Conservation (phyloP, 2,329 filamentous ascomycete genomes). For the Plectosphaerella cucumerina region DNA sequence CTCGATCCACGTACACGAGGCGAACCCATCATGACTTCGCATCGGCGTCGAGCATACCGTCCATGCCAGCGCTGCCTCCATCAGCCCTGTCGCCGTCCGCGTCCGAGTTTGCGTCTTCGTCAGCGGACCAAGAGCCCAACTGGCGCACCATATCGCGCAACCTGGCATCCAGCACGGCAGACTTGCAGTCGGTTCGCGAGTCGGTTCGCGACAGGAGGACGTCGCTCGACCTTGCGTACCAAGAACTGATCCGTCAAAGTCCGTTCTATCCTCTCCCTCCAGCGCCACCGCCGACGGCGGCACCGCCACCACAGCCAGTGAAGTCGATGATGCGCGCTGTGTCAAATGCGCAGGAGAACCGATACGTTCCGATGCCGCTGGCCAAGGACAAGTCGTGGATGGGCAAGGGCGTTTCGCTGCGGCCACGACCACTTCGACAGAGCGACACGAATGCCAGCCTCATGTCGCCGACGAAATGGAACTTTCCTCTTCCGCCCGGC, state of each 20-base stretch:
- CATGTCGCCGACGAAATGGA: conserved; percentile 6
- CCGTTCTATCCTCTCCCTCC: conserved; percentile 5
- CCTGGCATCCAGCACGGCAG: conserved; percentile 6
- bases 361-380: background rate
- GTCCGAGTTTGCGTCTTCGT: background rate
- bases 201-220: conserved; percentile 5
- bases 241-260: conserved; percentile 8
- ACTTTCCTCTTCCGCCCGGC: background rate
- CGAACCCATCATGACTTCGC: background rate
- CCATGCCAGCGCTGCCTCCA: background rate
- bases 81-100: background rate
- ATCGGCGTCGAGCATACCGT: background rate
- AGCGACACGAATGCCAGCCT: conserved; percentile 7
- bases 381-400: conserved; percentile 2
- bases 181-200: conserved; percentile 10
- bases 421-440: background rate
- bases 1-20: conserved; percentile 5
- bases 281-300: background rate
- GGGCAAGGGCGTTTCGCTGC: conserved; percentile 2
- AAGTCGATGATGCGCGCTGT: conserved; percentile 7
- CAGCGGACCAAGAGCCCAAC: background rate
- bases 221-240: conserved; percentile 10
- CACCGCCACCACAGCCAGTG: conserved; percentile 10
- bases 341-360: background rate
- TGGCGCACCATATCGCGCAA: background rate